Evolutionary conservation across 2,329 filamentous ascomycete species (phyloP).

Genomic region (Arthrobotrys pseudoclavata): DNA sequence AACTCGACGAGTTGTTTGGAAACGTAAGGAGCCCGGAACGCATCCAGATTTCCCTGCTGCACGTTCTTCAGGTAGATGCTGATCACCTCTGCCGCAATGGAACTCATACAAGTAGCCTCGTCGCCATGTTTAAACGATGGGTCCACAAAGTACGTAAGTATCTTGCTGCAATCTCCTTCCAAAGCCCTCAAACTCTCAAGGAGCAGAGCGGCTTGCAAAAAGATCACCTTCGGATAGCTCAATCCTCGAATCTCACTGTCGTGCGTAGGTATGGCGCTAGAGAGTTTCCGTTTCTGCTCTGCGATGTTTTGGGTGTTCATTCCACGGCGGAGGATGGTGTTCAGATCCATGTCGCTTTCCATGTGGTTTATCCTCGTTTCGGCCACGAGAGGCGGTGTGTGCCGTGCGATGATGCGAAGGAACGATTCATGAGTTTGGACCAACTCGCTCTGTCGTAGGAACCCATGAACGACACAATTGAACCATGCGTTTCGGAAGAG

Average conservation of each 20-base stretch:
- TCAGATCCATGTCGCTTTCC: conserved; percentile 96
- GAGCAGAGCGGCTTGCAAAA: conserved; percentile 88
- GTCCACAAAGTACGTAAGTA: conserved; percentile 93
- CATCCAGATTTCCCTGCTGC: conserved; percentile 77
- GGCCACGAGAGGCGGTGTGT: conserved; percentile 87
- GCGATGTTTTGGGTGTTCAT: conserved; percentile 82
- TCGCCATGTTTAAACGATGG: conserved; percentile 78
- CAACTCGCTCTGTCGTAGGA: conserved; percentile 79
- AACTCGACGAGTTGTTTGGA: conserved; percentile 87
- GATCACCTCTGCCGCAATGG: conserved; percentile 76
- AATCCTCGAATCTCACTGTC: conserved; percentile 83
- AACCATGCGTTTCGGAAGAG: conserved; percentile 95
- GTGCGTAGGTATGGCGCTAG: conserved; percentile 79
- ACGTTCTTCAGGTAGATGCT: conserved; percentile 84
- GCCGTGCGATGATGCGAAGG: conserved; percentile 84
- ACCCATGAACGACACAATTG: conserved; percentile 95
- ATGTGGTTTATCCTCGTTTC: conserved; percentile 90
- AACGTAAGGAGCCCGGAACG: conserved; percentile 91
- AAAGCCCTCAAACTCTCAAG: conserved; percentile 89
- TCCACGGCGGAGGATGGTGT: conserved; percentile 89
- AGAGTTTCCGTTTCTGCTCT: conserved; percentile 83
- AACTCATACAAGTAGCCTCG: conserved; percentile 75
- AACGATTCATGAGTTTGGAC: conserved; percentile 81
- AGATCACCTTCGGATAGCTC: conserved; percentile 91
- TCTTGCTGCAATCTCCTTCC: conserved; percentile 89